Conservation (phyloP, 768 basidiomycete species). For the Suillus subaureus region DNA sequence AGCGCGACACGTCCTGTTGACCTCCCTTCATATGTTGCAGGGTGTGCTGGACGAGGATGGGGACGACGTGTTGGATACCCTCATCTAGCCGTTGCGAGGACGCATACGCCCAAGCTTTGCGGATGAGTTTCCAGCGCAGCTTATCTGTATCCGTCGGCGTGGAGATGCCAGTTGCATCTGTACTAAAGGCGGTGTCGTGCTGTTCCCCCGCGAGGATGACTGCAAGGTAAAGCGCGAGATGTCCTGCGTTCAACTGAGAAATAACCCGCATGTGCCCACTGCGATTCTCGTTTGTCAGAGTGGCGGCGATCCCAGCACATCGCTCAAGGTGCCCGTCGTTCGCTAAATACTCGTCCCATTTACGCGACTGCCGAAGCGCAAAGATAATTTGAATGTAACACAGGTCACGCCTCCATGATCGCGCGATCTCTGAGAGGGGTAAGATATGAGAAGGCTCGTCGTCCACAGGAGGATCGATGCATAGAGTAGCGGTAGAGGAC, state of each 20-base stretch:
- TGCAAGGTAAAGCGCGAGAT: neutral
- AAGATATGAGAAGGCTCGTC: neutral
- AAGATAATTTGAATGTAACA: conserved; percentile 6
- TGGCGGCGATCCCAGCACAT: neutral
- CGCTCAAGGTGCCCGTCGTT: neutral
- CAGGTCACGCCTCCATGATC: neutral
- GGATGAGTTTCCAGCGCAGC: neutral
- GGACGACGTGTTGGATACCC: neutral
- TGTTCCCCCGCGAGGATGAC: neutral
- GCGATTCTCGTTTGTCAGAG: neutral
- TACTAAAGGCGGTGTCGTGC: neutral
- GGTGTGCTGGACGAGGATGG: neutral
- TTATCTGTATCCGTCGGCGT: neutral
- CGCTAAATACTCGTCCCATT: neutral
- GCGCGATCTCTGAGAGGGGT: neutral
- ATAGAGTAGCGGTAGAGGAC: neutral
- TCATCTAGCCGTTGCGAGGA: neutral
- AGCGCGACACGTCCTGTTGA: neutral
- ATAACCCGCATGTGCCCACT: neutral
- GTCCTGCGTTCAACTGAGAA: neutral
- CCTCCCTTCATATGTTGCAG: neutral
- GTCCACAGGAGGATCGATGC: neutral
- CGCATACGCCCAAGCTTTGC: neutral
- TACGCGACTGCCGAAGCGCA: neutral
- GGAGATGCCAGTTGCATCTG: neutral